A percentile compares a stretch with the other conserved stretches of the same genome.
Evolutionary conservation across 2,329 filamentous ascomycete genomes (phyloP).

Genomic region (Gnomoniopsis smithogilvyi): DNA sequence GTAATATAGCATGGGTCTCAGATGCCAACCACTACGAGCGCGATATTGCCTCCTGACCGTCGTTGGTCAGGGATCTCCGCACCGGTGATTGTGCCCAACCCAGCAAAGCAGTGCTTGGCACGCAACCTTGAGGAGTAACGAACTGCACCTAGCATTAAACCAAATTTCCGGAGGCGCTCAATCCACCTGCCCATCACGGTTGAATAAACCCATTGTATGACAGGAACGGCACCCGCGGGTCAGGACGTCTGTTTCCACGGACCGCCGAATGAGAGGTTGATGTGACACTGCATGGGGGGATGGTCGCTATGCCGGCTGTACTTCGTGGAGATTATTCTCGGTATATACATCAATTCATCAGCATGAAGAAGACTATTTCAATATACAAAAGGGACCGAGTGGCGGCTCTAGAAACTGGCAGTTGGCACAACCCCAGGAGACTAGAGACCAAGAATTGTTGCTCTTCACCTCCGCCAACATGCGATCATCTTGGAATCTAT

Average conservation of each 20-base stretch:
- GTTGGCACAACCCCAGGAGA: background rate
- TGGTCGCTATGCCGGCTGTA: background rate
- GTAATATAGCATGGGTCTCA: background rate
- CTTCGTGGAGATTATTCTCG: background rate
- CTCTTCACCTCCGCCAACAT: background rate
- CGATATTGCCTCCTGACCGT: background rate
- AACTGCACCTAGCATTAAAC: background rate
- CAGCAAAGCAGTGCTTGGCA: background rate
- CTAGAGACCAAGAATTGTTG: background rate
- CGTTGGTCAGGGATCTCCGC: background rate
- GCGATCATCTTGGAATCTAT: slow-evolving; percentile 2
- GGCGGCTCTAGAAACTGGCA: background rate
- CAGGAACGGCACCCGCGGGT: slow-evolving; percentile 1
- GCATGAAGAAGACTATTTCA: background rate
- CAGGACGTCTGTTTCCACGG: background rate
- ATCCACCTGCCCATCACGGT: background rate
- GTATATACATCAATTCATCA: background rate
- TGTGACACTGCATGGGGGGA: background rate
- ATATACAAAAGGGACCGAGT: background rate
- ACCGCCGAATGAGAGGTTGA: background rate
- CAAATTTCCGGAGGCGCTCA: background rate
- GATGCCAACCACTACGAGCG: background rate
- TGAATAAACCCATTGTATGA: background rate
- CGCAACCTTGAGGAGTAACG: background rate
- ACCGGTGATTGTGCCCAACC: background rate